Conservation (phyloP, 2,329 filamentous ascomycete species). For the Harringtonia lauricola region DNA sequence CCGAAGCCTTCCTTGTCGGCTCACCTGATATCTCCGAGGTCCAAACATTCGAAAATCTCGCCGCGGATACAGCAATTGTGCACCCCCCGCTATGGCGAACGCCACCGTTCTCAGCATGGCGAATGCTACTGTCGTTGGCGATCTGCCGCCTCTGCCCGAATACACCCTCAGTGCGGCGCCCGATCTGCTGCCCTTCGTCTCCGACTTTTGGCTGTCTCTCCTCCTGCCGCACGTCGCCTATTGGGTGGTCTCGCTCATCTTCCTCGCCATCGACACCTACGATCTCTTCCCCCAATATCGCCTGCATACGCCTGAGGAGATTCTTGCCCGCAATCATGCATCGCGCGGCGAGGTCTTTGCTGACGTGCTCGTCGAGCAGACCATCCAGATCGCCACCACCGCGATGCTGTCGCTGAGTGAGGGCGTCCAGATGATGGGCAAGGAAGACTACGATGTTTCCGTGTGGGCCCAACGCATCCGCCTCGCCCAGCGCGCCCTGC, state of each 20-base stretch:
- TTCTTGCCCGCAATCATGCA: conserved; percentile 77
- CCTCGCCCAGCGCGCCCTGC: conserved; percentile 67
- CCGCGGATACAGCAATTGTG: too few species aligned
- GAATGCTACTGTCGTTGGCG: conserved; percentile 44
- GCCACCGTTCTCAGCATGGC: conserved; percentile 28
- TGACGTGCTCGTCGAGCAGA: conserved; percentile 85
- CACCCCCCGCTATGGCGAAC: conserved; percentile 26
- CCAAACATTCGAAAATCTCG: too few species aligned
- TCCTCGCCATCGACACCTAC: conserved; percentile 76
- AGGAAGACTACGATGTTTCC: conserved; percentile 75
- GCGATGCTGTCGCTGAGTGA: conserved; percentile 61
- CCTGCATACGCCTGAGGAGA: conserved; percentile 87
- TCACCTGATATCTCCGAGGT: too few species aligned
- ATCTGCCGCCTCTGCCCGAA: conserved; percentile 75
- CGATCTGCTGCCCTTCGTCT: conserved; percentile 64
- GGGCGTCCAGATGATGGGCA: conserved; percentile 60
- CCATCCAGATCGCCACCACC: conserved; percentile 72
- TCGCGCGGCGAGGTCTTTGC: conserved; percentile 74
- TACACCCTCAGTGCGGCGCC: conserved; percentile 63
- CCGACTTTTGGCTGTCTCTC: conserved; percentile 71
- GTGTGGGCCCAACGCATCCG: conserved; percentile 81
- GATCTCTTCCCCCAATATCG: conserved; percentile 86
- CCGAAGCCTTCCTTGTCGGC: background rate
- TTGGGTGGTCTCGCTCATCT: conserved; percentile 77
- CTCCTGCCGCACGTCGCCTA: conserved; percentile 73